Percentiles rank a stretch among this genome's conserved stretches.
phyloP scores from a whole-genome alignment of 1,139 yeast species.

The Kazachstania sp. region DNA sequence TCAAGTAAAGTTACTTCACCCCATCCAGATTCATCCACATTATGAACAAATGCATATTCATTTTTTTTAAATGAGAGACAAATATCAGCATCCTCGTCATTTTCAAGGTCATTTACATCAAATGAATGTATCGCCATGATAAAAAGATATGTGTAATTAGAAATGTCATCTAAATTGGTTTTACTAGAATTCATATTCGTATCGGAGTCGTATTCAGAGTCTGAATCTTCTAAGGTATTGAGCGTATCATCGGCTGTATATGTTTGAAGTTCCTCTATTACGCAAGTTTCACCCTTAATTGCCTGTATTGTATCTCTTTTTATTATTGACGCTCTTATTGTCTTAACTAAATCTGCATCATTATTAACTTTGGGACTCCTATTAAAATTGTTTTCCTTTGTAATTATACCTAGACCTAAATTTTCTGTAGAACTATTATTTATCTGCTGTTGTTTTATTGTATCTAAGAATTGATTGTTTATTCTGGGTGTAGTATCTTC shows the following conservation, averaged over 20 bases:
- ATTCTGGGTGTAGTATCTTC: constrained; percentile 1
- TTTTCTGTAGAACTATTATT: neutral
- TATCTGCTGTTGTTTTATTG: neutral
- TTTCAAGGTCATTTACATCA: constrained; percentile 58
- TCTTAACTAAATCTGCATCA: constrained; percentile 10
- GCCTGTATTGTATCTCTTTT: constrained; percentile 1
- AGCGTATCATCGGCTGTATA: constrained; percentile 4
- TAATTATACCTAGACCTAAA: constrained; percentile 1
- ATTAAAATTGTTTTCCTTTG: neutral
- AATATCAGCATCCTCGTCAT: constrained; percentile 60
- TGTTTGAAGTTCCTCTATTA: neutral
- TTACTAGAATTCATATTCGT: neutral
- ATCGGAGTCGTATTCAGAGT: neutral
- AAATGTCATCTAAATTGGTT: neutral
- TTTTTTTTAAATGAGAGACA: constrained; percentile 75
- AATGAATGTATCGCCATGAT: constrained; percentile 65
- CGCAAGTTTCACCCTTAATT: neutral
- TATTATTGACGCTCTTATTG: constrained; percentile 17
- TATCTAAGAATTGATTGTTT: constrained; percentile 1
- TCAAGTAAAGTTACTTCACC: constrained; percentile 83
- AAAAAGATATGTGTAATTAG: constrained; percentile 31
- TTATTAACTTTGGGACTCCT: neutral
- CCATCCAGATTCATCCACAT: constrained; percentile 93
- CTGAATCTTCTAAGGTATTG: neutral
- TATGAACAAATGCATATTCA: constrained; percentile 80